These are phyloP conservation scores for Aspergillus indologenus DNA, from an alignment of 495 filamentous ascomycete species.

Conservation along the genomic window DNA sequence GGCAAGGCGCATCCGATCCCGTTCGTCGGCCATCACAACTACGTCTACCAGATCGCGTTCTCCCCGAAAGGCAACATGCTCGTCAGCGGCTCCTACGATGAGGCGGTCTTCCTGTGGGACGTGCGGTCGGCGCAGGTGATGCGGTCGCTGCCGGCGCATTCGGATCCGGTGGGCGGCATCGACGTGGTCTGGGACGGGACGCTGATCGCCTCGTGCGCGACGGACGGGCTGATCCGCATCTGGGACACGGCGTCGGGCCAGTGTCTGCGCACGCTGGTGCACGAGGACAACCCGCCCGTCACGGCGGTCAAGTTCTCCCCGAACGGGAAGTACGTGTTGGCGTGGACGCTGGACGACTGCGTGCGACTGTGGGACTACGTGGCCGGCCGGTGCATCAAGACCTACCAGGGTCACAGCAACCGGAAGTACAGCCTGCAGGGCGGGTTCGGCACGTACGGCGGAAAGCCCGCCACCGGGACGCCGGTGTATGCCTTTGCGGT, in stretches of 20 bases:
- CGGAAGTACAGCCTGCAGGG: conserved; percentile 77
- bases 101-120: conserved; percentile 96
- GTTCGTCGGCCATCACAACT: conserved; percentile 88
- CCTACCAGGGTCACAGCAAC: conserved; percentile 92
- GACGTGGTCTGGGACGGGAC: conserved; percentile 93
- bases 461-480: conserved; percentile 23
- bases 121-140: conserved; percentile 77
- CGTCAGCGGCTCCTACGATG: conserved; percentile 91
- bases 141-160: conserved; percentile 89
- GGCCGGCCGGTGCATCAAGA: conserved; percentile 84
- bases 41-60: conserved; percentile 90
- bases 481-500: conserved; percentile 61
- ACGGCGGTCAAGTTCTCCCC: conserved; percentile 89
- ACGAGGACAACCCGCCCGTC: conserved; percentile 93
- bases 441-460: conserved; percentile 68
- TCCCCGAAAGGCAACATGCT: conserved; percentile 96
- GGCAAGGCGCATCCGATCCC: conserved; percentile 61
- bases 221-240: conserved; percentile 85
- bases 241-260: conserved; percentile 97
- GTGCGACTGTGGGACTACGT: conserved; percentile 94
- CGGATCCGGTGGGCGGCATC: conserved; percentile 89
- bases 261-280: conserved; percentile 88
- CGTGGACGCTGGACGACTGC: conserved; percentile 86
- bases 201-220: conserved; percentile 80
- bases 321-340: conserved; percentile 88